Evolutionary conservation across 1,284 basidiomycete species (phyloP).

Genomic region (Irpex rosettiformis): DNA sequence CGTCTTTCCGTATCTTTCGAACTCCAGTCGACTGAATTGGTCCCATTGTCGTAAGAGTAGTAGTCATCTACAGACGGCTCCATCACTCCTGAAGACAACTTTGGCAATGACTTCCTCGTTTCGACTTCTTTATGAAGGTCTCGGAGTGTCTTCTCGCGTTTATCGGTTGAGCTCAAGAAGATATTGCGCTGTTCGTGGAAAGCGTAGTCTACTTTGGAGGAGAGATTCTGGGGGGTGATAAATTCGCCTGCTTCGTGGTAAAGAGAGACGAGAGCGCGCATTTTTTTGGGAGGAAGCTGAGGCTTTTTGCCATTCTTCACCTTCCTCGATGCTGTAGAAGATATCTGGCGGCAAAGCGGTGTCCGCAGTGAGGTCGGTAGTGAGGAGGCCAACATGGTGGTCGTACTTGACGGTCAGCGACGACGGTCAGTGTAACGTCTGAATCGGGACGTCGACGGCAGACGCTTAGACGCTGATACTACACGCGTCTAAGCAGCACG

Average conservation of each 20-base stretch:
- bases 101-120: slow-evolving; percentile 1
- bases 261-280: slow-evolving; percentile 67
- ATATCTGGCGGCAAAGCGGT: not conserved
- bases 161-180: slow-evolving; percentile 13
- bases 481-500: no score
- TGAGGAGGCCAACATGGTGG: slow-evolving; percentile 1
- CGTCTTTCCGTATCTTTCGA: slow-evolving; percentile 30
- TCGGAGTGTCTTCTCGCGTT: slow-evolving; percentile 6
- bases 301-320: not conserved
- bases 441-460: no score
- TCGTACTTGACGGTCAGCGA: not conserved
- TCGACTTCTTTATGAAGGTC: slow-evolving; percentile 12
- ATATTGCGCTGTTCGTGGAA: slow-evolving; percentile 36
- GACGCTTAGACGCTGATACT: no score
- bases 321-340: not conserved
- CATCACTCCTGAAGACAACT: slow-evolving; percentile 1
- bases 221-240: slow-evolving; percentile 66
- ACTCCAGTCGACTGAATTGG: slow-evolving; percentile 15
- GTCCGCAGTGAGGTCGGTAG: not conserved
- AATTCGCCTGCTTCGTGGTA: slow-evolving; percentile 69
- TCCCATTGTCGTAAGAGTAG: no score
- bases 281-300: slow-evolving; percentile 50
- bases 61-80: slow-evolving; percentile 33
- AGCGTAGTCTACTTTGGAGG: slow-evolving; percentile 56
- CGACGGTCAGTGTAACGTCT: not conserved